Evolutionary conservation across 371 early-diverging fungal species (phyloP).

Genomic region (Coemansia sp.): DNA sequence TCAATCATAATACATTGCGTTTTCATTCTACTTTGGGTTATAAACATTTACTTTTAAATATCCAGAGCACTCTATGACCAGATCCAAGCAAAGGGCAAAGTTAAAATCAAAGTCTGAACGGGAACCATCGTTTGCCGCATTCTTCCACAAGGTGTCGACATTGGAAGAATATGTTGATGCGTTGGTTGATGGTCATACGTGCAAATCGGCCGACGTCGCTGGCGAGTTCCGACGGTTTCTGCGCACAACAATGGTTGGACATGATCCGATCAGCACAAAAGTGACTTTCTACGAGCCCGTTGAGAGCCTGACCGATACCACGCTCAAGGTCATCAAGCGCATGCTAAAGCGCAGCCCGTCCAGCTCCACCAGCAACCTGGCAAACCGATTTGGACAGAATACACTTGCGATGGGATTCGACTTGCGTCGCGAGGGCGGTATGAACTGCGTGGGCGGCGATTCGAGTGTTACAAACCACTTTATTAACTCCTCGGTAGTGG

Average conservation of each 20-base stretch:
- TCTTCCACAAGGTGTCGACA: conserved; percentile 27
- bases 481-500: conserved; percentile 37
- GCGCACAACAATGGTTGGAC: conserved; percentile 34
- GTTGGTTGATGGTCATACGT: conserved; percentile 19
- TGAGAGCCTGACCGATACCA: conserved; percentile 34
- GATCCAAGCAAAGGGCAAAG: neutral
- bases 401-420: conserved; percentile 35
- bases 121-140: conserved; percentile 10
- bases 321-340: conserved; percentile 18
- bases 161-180: conserved; percentile 34
- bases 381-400: conserved; percentile 13
- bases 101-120: neutral
- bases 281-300: conserved; percentile 22
- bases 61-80: neutral
- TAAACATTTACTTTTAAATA: too few species aligned
- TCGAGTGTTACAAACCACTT: conserved; percentile 18
- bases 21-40: too few species aligned
- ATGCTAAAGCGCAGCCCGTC: conserved; percentile 14
- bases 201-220: conserved; percentile 11
- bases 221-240: conserved; percentile 25
- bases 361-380: neutral
- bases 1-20: too few species aligned
- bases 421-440: conserved; percentile 16
- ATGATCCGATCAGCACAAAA: conserved; percentile 4
- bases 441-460: conserved; percentile 26